A percentile compares a stretch with the other conserved stretches of the same genome.
These are phyloP conservation scores for Barnettozyma wickerhamii DNA, from an alignment of 805 yeast species.

Conservation along the genomic window DNA sequence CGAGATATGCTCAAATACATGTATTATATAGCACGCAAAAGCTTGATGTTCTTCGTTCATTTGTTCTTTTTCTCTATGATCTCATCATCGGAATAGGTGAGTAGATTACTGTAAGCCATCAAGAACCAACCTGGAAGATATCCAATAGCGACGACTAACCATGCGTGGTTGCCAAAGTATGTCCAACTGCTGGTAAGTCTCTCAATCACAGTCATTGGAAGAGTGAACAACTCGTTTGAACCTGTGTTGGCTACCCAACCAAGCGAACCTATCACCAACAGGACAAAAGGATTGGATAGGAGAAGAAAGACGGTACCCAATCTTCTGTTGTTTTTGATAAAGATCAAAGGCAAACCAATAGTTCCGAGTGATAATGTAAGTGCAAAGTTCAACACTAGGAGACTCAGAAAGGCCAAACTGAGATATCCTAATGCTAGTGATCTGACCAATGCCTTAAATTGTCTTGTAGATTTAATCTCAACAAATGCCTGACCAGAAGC, in stretches of 20 bases:
- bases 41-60: not conserved
- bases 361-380: conserved; percentile 70
- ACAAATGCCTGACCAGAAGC: conserved; percentile 21
- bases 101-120: conserved; percentile 25
- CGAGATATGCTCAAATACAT: not conserved
- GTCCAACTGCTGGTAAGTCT: conserved; percentile 62
- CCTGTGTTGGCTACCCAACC: conserved; percentile 21
- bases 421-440: conserved; percentile 51
- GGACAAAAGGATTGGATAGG: conserved; percentile 49
- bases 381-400: conserved; percentile 80
- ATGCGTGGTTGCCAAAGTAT: conserved; percentile 78
- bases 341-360: conserved; percentile 69
- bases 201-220: conserved; percentile 33
- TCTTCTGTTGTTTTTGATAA: conserved; percentile 30
- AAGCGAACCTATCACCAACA: conserved; percentile 29
- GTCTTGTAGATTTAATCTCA: conserved; percentile 8
- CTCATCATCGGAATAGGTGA: conserved; percentile 1
- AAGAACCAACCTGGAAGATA: conserved; percentile 84
- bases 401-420: conserved; percentile 65
- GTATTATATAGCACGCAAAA: not conserved
- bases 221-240: too few relatives aligned
- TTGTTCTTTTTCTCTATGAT: conserved; percentile 9
- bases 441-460: conserved; percentile 28
- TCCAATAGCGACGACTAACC: conserved; percentile 66
- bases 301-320: conserved; percentile 34